phyloP scores from a whole-genome alignment of 1,284 basidiomycete species.

The Ganoderma boninense region DNA sequence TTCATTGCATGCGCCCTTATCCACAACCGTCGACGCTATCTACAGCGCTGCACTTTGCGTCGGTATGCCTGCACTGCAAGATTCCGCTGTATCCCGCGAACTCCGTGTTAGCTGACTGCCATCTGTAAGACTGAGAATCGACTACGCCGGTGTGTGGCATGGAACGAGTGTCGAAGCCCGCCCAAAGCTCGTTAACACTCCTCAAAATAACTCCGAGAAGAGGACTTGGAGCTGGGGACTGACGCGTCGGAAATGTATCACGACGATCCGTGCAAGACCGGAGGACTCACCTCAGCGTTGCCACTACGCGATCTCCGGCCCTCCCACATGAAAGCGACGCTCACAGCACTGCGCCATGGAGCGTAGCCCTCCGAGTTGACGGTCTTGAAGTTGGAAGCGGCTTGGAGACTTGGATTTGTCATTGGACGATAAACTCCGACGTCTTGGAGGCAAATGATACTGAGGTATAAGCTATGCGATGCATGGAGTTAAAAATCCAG shows the following conservation, averaged over 20 bases:
- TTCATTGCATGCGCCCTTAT: too few relatives aligned
- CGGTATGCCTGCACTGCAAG: too few relatives aligned
- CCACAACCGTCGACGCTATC: too few relatives aligned
- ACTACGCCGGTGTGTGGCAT: background rate
- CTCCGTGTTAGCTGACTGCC: too few relatives aligned
- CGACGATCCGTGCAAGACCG: background rate
- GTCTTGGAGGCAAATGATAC: background rate
- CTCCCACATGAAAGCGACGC: background rate
- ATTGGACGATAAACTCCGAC: background rate
- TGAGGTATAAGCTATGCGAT: too few relatives aligned
- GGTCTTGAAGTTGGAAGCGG: background rate
- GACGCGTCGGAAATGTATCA: background rate
- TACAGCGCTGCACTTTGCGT: too few relatives aligned
- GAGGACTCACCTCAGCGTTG: background rate
- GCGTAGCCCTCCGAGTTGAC: background rate
- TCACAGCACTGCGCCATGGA: background rate
- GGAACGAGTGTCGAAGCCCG: background rate
- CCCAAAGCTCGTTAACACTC: background rate
- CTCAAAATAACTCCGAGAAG: background rate
- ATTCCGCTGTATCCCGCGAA: too few relatives aligned
- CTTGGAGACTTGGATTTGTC: background rate
- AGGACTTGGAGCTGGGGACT: background rate
- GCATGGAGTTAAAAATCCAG: too few relatives aligned
- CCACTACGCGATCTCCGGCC: background rate
- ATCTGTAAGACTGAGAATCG: background rate